A percentile compares a stretch with the other conserved stretches of the same genome.
Evolutionary conservation across 352 stramenopile genomes (phyloP).

Genomic region (Thalassiosira exigua): DNA sequence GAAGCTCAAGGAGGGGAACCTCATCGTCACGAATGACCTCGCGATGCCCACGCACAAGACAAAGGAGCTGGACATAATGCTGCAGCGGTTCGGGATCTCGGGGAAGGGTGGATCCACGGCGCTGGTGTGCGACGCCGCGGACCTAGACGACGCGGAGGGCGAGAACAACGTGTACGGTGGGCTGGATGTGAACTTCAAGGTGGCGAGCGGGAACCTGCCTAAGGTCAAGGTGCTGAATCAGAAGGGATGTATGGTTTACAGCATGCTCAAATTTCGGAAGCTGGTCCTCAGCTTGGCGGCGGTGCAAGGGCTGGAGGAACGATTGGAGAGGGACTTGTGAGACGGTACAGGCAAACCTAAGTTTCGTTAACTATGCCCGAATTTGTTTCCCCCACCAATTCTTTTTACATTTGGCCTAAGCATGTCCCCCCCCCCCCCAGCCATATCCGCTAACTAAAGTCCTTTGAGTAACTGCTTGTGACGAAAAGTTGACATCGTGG

Average conservation of each 20-base stretch:
- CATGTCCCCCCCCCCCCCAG: too few relatives aligned
- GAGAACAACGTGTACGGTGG: conserved; percentile 61
- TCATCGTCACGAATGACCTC: conserved; percentile 86
- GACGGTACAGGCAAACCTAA: too few relatives aligned
- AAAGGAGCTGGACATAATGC: conserved; percentile 53
- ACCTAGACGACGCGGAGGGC: conserved; percentile 45
- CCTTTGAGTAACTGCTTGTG: too few relatives aligned
- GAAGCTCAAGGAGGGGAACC: conserved; percentile 88
- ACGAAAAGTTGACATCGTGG: too few relatives aligned
- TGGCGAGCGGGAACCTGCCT: conserved; percentile 78
- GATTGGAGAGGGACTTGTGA: conserved; percentile 49
- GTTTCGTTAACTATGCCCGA: too few relatives aligned
- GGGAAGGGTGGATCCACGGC: conserved; percentile 63
- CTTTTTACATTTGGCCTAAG: too few relatives aligned
- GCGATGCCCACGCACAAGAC: conserved; percentile 79
- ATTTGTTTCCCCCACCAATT: too few relatives aligned
- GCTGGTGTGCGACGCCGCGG: conserved; percentile 68
- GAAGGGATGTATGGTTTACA: conserved; percentile 84
- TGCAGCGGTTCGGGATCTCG: conserved; percentile 58
- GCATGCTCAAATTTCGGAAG: conserved; percentile 86
- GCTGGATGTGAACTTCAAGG: conserved; percentile 80
- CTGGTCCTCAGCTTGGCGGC: conserved; percentile 83
- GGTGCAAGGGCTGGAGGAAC: conserved; percentile 72
- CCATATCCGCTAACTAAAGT: too few relatives aligned
- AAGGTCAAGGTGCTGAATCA: conserved; percentile 75